phyloP scores from a whole-genome alignment of 2,329 filamentous ascomycete species.

The Raffaelea arxii region DNA sequence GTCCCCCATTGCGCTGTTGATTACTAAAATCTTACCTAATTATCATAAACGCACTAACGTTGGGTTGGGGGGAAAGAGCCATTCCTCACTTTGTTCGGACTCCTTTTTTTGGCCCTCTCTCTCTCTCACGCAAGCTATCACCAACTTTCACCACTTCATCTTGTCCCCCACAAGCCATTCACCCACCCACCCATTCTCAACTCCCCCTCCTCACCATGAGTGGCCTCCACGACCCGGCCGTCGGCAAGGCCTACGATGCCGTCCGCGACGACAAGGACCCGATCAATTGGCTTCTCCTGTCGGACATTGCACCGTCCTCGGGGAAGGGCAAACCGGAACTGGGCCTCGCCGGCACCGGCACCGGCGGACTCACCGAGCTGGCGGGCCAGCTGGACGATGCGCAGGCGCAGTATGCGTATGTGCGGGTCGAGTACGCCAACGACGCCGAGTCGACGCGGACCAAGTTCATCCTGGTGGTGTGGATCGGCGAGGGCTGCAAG shows the following conservation, averaged over 20 bases:
- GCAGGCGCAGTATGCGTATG: slow-evolving; percentile 58
- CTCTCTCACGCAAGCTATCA: no score
- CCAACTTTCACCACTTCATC: no score
- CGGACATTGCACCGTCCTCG: slow-evolving; percentile 37
- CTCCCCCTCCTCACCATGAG: slow-evolving; percentile 32
- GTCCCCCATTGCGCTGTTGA: no score
- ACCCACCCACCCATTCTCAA: no score
- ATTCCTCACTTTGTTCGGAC: no score
- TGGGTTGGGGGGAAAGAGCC: no score
- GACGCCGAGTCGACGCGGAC: slow-evolving; percentile 59
- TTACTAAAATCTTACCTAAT: no score
- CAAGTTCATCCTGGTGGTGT: slow-evolving; percentile 59
- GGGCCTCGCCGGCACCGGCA: slow-evolving; percentile 45
- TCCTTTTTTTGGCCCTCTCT: neutral
- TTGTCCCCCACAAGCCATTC: no score
- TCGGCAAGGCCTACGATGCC: slow-evolving; percentile 54
- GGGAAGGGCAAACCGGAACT: slow-evolving; percentile 50
- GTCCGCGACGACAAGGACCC: slow-evolving; percentile 57
- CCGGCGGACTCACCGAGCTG: slow-evolving; percentile 51
- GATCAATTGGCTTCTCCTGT: slow-evolving; percentile 59
- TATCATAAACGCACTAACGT: no score
- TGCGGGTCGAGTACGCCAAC: slow-evolving; percentile 59
- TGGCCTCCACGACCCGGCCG: slow-evolving; percentile 46
- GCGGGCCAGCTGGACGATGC: slow-evolving; percentile 43
- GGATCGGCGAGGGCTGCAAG: slow-evolving; percentile 56